Percentiles rank a stretch among this genome's conserved stretches.
phyloP scores from a whole-genome alignment of 345 rosid species.

The Pelargonium nanum region DNA sequence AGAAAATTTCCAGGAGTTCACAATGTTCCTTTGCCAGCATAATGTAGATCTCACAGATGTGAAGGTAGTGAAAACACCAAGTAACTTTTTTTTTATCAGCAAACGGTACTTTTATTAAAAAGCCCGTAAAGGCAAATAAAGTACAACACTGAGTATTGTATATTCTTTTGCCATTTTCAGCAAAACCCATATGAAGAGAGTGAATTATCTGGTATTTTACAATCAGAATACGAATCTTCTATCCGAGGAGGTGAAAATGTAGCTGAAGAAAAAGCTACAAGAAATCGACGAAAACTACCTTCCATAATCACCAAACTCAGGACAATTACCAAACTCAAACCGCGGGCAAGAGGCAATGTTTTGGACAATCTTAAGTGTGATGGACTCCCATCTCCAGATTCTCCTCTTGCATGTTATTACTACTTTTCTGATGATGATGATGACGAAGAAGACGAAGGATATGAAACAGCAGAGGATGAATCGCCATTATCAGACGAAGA shows the following conservation, averaged over 20 bases:
- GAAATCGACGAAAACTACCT: conserved; percentile 18
- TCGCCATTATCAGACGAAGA: conserved; percentile 54
- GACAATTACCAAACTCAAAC: conserved; percentile 32
- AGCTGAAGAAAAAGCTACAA: conserved; percentile 4
- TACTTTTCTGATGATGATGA: background rate
- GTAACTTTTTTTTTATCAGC: no score
- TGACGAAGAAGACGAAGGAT: conserved; percentile 40
- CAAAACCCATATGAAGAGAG: conserved; percentile 53
- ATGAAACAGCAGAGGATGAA: conserved; percentile 75
- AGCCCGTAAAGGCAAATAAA: no score
- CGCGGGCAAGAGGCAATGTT: conserved; percentile 11
- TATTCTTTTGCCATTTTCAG: conserved; percentile 23
- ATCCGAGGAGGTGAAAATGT: background rate
- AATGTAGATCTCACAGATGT: conserved; percentile 59
- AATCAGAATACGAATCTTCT: conserved; percentile 19
- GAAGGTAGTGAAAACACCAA: conserved; percentile 29
- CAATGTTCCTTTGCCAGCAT: conserved; percentile 56
- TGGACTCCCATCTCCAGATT: background rate
- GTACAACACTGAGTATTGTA: background rate
- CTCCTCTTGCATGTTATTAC: background rate
- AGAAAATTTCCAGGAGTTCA: conserved; percentile 73
- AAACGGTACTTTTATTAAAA: no score
- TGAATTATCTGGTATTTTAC: conserved; percentile 21
- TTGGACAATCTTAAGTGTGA: conserved; percentile 15
- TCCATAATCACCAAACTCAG: conserved; percentile 31